phyloP scores from a whole-genome alignment of 2,329 filamentous ascomycete species.

The Xylaria sp. region DNA sequence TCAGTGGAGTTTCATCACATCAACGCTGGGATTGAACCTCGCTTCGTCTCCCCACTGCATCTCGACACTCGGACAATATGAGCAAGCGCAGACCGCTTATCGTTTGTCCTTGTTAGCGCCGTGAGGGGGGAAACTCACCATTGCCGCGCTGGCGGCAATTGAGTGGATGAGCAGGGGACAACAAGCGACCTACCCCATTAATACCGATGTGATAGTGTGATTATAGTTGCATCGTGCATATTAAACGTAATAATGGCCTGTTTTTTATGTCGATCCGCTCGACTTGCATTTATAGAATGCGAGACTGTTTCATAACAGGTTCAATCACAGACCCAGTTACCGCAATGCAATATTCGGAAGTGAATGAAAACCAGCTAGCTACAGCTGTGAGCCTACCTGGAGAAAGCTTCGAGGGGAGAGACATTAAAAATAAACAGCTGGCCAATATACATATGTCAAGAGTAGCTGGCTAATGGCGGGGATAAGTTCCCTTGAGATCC shows the following conservation, averaged over 20 bases:
- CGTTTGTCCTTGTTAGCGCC: neutral
- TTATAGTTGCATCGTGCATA: constrained; percentile 40
- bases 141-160: constrained; percentile 27
- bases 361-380: neutral
- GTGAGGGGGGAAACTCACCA: neutral
- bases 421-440: too few species aligned
- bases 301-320: neutral
- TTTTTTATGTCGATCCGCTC: constrained; percentile 14
- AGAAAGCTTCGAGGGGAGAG: too few species aligned
- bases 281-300: neutral
- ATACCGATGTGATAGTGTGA: constrained; percentile 33
- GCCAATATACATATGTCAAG: too few species aligned
- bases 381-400: too few species aligned
- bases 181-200: constrained; percentile 19
- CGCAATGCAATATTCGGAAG: neutral
- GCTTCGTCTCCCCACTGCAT: constrained; percentile 2
- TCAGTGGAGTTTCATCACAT: neutral
- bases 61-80: neutral
- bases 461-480: too few species aligned
- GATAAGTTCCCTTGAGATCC: too few species aligned
- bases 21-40: neutral
- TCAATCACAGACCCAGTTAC: neutral
- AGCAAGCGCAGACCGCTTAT: constrained; percentile 14
- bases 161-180: constrained; percentile 17
- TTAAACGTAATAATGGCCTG: constrained; percentile 13